Evolutionary conservation across 2,329 filamentous ascomycete genomes (phyloP).

Genomic region (Xylaria sp.): DNA sequence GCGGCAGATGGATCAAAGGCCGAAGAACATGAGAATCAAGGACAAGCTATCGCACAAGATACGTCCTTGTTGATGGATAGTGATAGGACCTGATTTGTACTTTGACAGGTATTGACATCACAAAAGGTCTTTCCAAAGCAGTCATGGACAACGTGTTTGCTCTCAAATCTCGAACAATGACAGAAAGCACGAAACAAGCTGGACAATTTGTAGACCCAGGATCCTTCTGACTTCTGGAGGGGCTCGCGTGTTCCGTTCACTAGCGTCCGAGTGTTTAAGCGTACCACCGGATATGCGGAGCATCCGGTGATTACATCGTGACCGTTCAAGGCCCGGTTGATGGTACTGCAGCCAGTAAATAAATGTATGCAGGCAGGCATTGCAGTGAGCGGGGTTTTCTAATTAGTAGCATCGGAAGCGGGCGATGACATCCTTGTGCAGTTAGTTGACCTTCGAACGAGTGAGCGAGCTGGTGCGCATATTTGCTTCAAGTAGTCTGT

Average conservation of each 20-base stretch:
- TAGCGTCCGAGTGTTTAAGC: neutral
- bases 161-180: neutral
- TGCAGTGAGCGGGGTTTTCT: neutral
- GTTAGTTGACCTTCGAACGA: neutral
- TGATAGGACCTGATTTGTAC: conserved; percentile 18
- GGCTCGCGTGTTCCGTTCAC: neutral
- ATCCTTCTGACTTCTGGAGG: neutral
- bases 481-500: neutral
- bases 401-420: conserved; percentile 26
- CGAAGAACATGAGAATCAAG: conserved; percentile 16
- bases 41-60: conserved; percentile 18
- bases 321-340: conserved; percentile 2
- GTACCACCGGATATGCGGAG: neutral
- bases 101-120: conserved; percentile 13
- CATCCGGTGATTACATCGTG: conserved; percentile 18
- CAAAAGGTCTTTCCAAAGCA: conserved; percentile 10
- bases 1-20: conserved; percentile 18
- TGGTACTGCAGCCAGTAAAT: neutral
- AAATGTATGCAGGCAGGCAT: conserved; percentile 3
- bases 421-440: conserved; percentile 34
- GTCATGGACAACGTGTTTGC: neutral
- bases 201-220: neutral
- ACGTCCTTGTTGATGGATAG: conserved; percentile 15
- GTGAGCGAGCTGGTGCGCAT: conserved; percentile 3
- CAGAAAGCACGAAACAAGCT: neutral